Evolutionary conservation across 2,329 filamentous ascomycete species (phyloP), one percentile per base, ranked within the genome.

Genomic region (Penicillium vulpinum): DNA sequence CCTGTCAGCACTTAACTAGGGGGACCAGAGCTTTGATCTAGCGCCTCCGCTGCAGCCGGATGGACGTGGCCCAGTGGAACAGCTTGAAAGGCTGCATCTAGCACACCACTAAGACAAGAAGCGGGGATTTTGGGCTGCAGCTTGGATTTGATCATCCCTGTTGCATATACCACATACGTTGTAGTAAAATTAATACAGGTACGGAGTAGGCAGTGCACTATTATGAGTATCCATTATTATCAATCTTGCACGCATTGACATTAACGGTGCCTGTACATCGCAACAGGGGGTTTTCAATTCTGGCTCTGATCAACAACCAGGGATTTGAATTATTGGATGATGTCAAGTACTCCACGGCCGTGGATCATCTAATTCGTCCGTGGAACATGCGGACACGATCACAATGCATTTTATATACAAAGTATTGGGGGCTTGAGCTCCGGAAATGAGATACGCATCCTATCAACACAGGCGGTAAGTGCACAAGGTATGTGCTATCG

Each of bases 171-270:
- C 41, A 6, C 21, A n/a, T n/a, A n/a, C n/a, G n/a, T n/a, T n/a
- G 7, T 36, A 26, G 5, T 22, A 31, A 33, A 29, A 21, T 10
- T 11, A 28, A 26, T 15, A 15, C 9, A 33, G 21, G n/a, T n/a
- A n/a, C 21, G 44, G 13, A 18, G 40, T 26, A 16, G 29, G 31
- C 22, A 36, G 22, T 51, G 40, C 33, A 28, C 7, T 31, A 28
- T 55, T 49, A 55, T 29, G 39, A 51, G 38, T 59, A 54, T 51
- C 22, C 40, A 62, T 61, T 63, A 62, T 61, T 63, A 57, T 65
- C 52, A 65, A 59, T 56, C 46, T 56, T 35, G 21, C n/a, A n/a
- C 28, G 48, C 58, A 54, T 28, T 61, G 54, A 51, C 45, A 35
- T 36, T 51, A 38, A 50, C 28, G 26, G 43, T 29, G 13, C 36